Conservation (phyloP, 768 basidiomycete species). For the Pholiota molesta region DNA sequence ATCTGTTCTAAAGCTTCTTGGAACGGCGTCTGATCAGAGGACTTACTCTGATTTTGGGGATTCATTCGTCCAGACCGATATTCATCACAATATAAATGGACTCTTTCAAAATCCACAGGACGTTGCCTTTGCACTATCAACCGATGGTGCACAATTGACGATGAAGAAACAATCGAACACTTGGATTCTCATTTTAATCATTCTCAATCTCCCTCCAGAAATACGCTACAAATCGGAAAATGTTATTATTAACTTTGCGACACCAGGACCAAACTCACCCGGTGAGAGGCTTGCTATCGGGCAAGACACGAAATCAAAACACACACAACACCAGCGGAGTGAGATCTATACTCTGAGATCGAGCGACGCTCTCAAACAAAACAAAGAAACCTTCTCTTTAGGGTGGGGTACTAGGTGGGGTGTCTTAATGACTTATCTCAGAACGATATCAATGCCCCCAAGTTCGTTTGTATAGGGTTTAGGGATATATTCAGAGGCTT, state of each 20-base stretch:
- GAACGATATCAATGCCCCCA: no score
- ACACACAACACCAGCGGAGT: no score
- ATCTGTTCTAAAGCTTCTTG: constrained; percentile 23
- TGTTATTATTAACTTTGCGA: constrained; percentile 27
- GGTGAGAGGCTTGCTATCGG: no score
- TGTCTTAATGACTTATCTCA: no score
- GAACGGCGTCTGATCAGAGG: background rate
- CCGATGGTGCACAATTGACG: constrained; percentile 34
- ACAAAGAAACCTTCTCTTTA: no score
- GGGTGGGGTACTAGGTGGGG: no score
- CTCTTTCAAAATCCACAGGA: constrained; percentile 28
- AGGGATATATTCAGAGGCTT: no score
- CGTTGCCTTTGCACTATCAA: constrained; percentile 27
- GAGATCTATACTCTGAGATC: no score
- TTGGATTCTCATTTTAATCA: constrained; percentile 28
- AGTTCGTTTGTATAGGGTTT: no score
- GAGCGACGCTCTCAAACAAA: no score
- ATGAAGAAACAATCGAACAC: constrained; percentile 36
- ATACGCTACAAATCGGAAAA: constrained; percentile 24
- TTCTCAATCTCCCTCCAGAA: constrained; percentile 29
- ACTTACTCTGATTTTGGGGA: constrained; percentile 30
- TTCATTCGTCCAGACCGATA: constrained; percentile 6
- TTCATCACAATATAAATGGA: constrained; percentile 22
- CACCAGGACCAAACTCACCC: constrained; percentile 30
- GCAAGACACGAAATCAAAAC: no score